Evolutionary conservation across 1,284 basidiomycete genomes (phyloP), one percentile per base, ranked within the genome.

Genomic region (Laetiporus sulphureus): DNA sequence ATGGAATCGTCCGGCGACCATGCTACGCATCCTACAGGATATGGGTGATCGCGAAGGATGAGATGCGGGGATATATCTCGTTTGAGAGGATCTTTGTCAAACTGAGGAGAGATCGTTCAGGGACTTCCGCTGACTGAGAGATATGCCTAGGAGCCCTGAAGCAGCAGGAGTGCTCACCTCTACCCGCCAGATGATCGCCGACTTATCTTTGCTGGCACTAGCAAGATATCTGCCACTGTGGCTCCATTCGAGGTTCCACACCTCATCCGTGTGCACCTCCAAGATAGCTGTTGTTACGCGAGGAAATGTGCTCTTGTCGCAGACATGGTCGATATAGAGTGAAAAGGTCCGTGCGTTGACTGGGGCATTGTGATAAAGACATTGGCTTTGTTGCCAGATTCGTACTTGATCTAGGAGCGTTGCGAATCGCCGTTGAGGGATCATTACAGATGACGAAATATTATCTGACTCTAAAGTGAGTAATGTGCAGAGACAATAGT

Each of bases 181-280:
- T 43, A 91, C 72, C 40, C 74, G 74, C 94, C 94, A 99, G 40
- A 98, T 85, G 48, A 96, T 88, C 6, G 89, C 91, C 2, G 75
- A 74, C 65, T 78, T 80, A 62, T 98, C 94, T 58, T 79, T 88
- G 45, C 94, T 88, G 25, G 85, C 89, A 48, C 84, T 93, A 12
- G 94, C 96, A 27, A 99, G 72, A 54, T 77, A 82, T 36, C 66
- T 66, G 3, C 96, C 95, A 58, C 86, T 82, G 54, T 92, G 89
- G 61, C 92, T 96, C 90, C 94, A 99, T 58, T 85, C 85, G 47
- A 98, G 66, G 55, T 88, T 82, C 94, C 95, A 99, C 11, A 99
- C 92, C 61, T 99, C 92, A 58, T 97, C 91, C 11, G 72, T 74
- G 63, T 99, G 95, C 23, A 84, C 88, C 31, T 82, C 75, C 36